phyloP scores from a whole-genome alignment of 1,284 basidiomycete species.

The Ustilago loliicola region DNA sequence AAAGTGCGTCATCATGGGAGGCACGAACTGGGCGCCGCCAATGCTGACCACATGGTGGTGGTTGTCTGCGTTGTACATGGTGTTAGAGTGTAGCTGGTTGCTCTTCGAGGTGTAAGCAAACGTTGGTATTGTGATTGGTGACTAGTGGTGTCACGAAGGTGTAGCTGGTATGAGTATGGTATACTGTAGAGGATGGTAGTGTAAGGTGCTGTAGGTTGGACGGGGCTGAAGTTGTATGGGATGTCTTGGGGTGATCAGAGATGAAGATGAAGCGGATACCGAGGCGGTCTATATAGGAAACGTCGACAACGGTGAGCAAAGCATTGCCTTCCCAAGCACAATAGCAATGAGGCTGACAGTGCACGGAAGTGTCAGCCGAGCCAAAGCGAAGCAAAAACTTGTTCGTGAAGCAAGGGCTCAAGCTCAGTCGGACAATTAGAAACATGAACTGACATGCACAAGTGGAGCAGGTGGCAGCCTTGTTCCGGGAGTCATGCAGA shows the following conservation, averaged over 20 bases:
- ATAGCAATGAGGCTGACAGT: not conserved
- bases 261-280: not conserved
- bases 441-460: not conserved
- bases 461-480: slow-evolving; percentile 3
- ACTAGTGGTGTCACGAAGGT: not conserved
- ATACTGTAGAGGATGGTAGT: not conserved
- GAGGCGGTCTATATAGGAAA: slow-evolving; percentile 5
- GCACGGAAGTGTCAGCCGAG: slow-evolving; percentile 12
- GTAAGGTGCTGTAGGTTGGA: not conserved
- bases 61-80: slow-evolving; percentile 30
- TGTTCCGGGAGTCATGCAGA: slow-evolving; percentile 12
- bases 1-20: slow-evolving; percentile 45
- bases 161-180: not conserved
- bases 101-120: not conserved
- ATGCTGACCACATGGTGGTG: slow-evolving; percentile 42
- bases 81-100: not conserved
- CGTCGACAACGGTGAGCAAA: not conserved
- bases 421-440: not conserved
- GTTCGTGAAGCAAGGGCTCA: not conserved
- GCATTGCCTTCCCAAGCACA: not conserved
- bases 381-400: slow-evolving; percentile 1
- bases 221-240: not conserved
- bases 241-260: not conserved
- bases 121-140: not conserved
- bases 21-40: slow-evolving; percentile 40